Percentiles rank a stretch among this genome's conserved stretches.
Conservation (phyloP, 108 stramenopile genomes). For the Nannochloropsis gaditana region DNA sequence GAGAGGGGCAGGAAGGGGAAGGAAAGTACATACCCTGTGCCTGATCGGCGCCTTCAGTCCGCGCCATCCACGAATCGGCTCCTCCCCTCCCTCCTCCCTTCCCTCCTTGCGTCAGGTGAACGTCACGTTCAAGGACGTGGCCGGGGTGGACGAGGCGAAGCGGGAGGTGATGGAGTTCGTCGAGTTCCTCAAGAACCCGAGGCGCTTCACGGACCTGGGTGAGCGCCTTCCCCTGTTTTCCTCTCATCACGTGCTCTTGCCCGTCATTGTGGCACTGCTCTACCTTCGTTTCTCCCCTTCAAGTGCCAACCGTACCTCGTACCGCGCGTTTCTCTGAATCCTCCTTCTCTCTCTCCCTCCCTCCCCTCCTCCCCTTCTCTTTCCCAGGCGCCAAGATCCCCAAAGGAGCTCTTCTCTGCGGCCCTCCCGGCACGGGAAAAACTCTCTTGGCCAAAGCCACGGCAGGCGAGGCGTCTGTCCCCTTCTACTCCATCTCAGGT, state of each 20-base stretch:
- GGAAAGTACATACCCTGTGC: not conserved
- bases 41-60: not conserved
- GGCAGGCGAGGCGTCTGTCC: constrained; percentile 96
- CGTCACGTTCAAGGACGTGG: constrained; percentile 89
- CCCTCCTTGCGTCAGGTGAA: constrained; percentile 46
- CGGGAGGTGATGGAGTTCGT: constrained; percentile 98
- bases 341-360: not conserved
- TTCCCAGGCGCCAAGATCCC: constrained; percentile 79
- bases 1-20: not conserved
- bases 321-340: not conserved
- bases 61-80: not conserved
- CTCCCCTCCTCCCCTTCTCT: not conserved
- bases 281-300: not conserved
- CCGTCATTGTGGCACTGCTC: not conserved
- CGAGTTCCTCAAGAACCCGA: constrained; percentile 81
- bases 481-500: constrained; percentile 84
- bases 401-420: constrained; percentile 85
- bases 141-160: constrained; percentile 97
- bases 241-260: not conserved
- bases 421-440: constrained; percentile 95
- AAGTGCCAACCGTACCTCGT: not conserved
- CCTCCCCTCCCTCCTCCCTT: not conserved
- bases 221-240: not conserved
- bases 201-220: constrained; percentile 76
- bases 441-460: constrained; percentile 96